phyloP scores from a whole-genome alignment of 2,329 filamentous ascomycete genomes.

The Trichoderma citrinoviride region DNA sequence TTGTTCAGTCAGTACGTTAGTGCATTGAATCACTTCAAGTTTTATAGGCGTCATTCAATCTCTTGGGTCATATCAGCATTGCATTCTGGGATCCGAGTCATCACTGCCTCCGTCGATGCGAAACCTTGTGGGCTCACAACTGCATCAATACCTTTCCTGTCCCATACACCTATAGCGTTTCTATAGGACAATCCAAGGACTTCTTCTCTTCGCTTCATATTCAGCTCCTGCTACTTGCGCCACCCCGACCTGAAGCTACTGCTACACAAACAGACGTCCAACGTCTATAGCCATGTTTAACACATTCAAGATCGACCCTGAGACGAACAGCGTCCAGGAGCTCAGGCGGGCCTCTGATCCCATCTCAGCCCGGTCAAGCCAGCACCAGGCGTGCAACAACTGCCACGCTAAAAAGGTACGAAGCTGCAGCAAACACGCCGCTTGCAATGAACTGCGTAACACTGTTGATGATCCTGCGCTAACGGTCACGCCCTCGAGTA shows the following conservation, averaged over 20 bases:
- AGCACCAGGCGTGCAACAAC: constrained; percentile 40
- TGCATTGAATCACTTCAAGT: background rate
- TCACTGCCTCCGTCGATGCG: background rate
- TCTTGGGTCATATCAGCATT: background rate
- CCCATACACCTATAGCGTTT: constrained; percentile 6
- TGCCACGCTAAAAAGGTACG: constrained; percentile 42
- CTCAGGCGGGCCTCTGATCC: constrained; percentile 39
- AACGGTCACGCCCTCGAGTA: constrained; percentile 21
- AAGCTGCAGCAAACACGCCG: background rate
- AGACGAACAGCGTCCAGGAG: constrained; percentile 39
- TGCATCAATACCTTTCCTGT: background rate
- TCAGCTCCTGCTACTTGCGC: background rate
- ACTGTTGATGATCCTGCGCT: constrained; percentile 2
- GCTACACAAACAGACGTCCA: background rate
- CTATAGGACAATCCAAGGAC: background rate
- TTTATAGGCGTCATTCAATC: background rate
- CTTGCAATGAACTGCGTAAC: background rate
- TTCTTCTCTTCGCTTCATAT: background rate
- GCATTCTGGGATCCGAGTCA: background rate
- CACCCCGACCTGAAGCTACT: background rate
- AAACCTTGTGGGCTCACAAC: background rate
- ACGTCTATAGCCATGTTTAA: constrained; percentile 33
- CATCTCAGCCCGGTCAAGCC: constrained; percentile 38
- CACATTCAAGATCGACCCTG: constrained; percentile 41
- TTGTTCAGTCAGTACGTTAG: background rate